These are phyloP conservation scores for Carex scoparia DNA, from an alignment of 176 grass and related monocot species.

Conservation along the genomic window DNA sequence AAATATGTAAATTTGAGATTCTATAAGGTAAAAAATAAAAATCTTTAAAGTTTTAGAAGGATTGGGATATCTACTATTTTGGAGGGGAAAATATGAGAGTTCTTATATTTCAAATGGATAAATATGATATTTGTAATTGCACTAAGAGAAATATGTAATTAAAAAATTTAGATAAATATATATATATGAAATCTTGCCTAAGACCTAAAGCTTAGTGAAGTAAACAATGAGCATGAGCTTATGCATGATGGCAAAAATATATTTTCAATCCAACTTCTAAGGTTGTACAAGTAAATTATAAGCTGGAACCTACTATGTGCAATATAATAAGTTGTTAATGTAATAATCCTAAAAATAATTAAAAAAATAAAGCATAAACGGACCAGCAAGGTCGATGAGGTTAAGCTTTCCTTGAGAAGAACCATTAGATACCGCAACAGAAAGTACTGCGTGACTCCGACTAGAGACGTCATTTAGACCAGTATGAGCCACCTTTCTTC, in stretches of 20 bases:
- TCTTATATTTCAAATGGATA: background rate
- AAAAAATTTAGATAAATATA: too few relatives aligned
- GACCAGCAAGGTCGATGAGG: conserved; percentile 91
- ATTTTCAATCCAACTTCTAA: background rate
- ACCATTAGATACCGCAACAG: conserved; percentile 42
- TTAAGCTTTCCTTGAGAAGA: conserved; percentile 74
- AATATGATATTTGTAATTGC: background rate
- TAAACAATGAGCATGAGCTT: background rate
- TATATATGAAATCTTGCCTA: background rate
- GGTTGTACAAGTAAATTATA: background rate
- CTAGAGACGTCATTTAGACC: conserved; percentile 74
- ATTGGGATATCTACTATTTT: too few relatives aligned
- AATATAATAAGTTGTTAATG: background rate
- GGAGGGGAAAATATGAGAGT: too few relatives aligned
- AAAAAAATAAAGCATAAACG: background rate
- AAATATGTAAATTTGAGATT: too few relatives aligned
- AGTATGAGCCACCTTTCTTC: conserved; percentile 72
- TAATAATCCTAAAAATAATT: background rate
- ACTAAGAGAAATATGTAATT: background rate
- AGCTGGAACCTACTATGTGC: background rate
- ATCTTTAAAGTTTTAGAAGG: too few relatives aligned
- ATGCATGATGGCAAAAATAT: background rate
- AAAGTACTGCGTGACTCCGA: conserved; percentile 79
- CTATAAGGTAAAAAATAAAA: too few relatives aligned
- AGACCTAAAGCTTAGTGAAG: background rate